Conservation (phyloP, 148 eudicot species). For the Linanthus parryae region DNA sequence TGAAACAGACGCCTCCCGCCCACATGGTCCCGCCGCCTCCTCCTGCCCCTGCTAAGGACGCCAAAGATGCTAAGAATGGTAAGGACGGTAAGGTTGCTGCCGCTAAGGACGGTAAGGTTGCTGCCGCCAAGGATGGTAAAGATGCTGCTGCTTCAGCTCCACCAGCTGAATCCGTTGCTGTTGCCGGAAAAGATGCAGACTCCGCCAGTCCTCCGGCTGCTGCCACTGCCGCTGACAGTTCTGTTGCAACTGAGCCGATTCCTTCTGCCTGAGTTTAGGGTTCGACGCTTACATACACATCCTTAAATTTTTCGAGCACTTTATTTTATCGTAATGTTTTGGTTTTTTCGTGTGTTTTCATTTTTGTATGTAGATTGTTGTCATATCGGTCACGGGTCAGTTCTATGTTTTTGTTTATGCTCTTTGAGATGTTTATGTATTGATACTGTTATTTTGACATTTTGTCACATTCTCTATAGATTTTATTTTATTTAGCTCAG, state of each 20-base stretch:
- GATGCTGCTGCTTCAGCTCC: conserved; percentile 23
- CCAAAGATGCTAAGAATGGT: conserved; percentile 41
- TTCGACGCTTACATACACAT: no score
- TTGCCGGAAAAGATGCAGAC: conserved; percentile 31
- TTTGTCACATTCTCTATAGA: no score
- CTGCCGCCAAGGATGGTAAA: conserved; percentile 15
- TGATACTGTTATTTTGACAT: no score
- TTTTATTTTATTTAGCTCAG: no score
- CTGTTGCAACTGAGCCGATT: conserved; percentile 30
- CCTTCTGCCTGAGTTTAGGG: conserved; percentile 34
- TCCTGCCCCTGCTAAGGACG: conserved; percentile 61
- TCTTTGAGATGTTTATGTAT: no score
- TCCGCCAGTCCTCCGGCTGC: no score
- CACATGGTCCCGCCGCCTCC: conserved; percentile 89
- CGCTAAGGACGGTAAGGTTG: conserved; percentile 27
- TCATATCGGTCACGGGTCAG: no score
- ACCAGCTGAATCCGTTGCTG: conserved; percentile 23
- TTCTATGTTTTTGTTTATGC: no score
- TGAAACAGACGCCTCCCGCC: conserved; percentile 92
- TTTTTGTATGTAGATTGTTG: no score
- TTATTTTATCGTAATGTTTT: no score
- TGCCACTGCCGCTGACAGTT: no score
- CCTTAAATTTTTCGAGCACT: no score
- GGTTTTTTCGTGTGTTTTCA: neutral
- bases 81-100: conserved; percentile 32